A percentile compares a stretch with the other conserved stretches of the same genome.
phyloP scores from a whole-genome alignment of 2,329 filamentous ascomycete genomes.

The Aspergillus clavatus region DNA sequence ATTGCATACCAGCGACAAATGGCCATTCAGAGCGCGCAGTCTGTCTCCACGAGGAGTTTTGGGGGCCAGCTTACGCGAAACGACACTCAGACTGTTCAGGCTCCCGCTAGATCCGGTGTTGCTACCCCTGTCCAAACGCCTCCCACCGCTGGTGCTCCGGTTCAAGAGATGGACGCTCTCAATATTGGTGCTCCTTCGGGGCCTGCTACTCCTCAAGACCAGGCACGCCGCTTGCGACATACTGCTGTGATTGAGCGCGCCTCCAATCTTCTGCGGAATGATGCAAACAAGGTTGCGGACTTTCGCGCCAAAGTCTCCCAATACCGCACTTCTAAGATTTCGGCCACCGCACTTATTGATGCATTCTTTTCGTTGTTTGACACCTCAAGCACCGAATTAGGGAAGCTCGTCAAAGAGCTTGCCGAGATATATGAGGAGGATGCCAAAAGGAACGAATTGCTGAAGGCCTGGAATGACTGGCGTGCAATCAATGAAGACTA shows the following conservation, averaged over 20 bases:
- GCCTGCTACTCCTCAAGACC: conserved; percentile 66
- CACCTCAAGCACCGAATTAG: conserved; percentile 71
- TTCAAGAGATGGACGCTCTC: conserved; percentile 48
- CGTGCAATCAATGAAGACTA: conserved; percentile 95
- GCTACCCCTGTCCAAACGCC: conserved; percentile 24
- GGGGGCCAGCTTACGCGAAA: conserved; percentile 71
- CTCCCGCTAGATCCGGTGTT: conserved; percentile 36
- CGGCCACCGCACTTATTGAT: conserved; percentile 74
- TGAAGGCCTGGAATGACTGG: conserved; percentile 91
- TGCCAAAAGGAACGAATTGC: conserved; percentile 64
- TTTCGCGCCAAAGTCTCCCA: conserved; percentile 78
- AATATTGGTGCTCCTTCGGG: conserved; percentile 41
- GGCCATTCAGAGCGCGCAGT: conserved; percentile 84
- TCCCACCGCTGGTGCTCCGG: conserved; percentile 23
- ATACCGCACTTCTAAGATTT: conserved; percentile 65
- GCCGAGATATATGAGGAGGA: conserved; percentile 88
- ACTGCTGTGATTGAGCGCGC: conserved; percentile 82
- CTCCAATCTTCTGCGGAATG: conserved; percentile 71
- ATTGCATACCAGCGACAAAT: conserved; percentile 87
- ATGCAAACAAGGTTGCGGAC: conserved; percentile 65
- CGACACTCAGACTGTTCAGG: conserved; percentile 44
- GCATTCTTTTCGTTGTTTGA: conserved; percentile 84
- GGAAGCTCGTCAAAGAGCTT: conserved; percentile 84
- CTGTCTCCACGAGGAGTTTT: conserved; percentile 73
- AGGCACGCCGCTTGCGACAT: conserved; percentile 74